These are phyloP conservation scores for Leccinum boreale DNA, from an alignment of 768 basidiomycete genomes.

Conservation along the genomic window DNA sequence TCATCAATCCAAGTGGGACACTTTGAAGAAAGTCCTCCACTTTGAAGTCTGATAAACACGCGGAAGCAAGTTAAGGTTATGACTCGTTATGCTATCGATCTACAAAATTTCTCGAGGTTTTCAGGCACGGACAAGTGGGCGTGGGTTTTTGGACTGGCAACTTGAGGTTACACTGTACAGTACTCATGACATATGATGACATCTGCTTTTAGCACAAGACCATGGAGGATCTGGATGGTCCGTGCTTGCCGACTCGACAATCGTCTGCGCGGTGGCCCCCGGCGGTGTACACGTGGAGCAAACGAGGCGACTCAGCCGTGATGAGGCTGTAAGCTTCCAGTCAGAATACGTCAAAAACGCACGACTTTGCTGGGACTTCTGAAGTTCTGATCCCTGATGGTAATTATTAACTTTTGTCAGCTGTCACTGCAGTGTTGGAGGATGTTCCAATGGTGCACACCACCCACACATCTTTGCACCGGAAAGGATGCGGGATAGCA, in stretches of 20 bases:
- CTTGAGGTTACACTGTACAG: constrained; percentile 25
- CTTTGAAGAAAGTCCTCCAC: constrained; percentile 27
- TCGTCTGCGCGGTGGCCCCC: not conserved
- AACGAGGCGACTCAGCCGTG: constrained; percentile 9
- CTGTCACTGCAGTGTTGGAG: constrained; percentile 6
- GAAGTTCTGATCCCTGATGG: constrained; percentile 3
- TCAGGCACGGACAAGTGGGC: constrained; percentile 13
- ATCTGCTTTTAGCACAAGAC: constrained; percentile 2
- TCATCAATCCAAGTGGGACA: constrained; percentile 33
- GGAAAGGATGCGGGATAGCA: constrained; percentile 7
- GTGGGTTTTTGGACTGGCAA: constrained; percentile 9
- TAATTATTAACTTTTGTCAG: not conserved
- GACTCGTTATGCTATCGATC: constrained; percentile 17
- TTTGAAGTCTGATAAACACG: constrained; percentile 21
- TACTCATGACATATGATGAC: constrained; percentile 20
- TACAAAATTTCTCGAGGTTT: constrained; percentile 14
- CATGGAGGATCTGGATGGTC: not conserved
- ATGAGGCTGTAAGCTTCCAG: constrained; percentile 4
- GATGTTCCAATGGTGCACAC: not conserved
- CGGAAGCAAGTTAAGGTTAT: constrained; percentile 10
- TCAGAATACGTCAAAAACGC: constrained; percentile 15
- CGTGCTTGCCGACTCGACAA: not conserved
- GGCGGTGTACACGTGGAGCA: constrained; percentile 14
- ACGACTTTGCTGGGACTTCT: not conserved
- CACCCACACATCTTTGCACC: not conserved